Conservation (phyloP, 805 yeast species). For the Priceomyces medius region DNA sequence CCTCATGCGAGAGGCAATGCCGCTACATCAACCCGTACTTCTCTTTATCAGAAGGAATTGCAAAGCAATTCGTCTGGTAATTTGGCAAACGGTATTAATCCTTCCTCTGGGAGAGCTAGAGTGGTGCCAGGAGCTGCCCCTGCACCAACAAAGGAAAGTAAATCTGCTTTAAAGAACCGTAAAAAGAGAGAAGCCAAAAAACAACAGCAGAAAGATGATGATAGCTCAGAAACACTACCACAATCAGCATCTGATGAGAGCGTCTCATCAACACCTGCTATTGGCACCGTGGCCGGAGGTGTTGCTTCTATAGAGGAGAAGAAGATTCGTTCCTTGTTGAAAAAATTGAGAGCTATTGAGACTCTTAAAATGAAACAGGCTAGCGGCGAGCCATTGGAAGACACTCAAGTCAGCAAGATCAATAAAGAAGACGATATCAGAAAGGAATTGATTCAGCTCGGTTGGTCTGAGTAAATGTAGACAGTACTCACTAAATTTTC, state of each 20-base stretch:
- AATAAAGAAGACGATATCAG: slow-evolving; percentile 81
- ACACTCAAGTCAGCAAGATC: slow-evolving; percentile 88
- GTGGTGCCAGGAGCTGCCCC: slow-evolving; percentile 61
- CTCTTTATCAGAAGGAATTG: slow-evolving; percentile 60
- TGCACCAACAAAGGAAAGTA: slow-evolving; percentile 46
- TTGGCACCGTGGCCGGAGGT: slow-evolving; percentile 55
- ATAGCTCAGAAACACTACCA: slow-evolving; percentile 12
- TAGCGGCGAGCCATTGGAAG: slow-evolving; percentile 81
- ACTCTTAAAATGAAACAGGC: slow-evolving; percentile 82
- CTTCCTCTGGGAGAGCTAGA: slow-evolving; percentile 29
- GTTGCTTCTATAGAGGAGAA: slow-evolving; percentile 80
- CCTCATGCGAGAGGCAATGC: slow-evolving; percentile 78
- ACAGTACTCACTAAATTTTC: background rate
- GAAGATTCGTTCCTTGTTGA: slow-evolving; percentile 84
- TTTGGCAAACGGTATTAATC: slow-evolving; percentile 23
- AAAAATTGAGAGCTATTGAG: slow-evolving; percentile 95
- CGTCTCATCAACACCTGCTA: slow-evolving; percentile 11
- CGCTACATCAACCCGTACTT: slow-evolving; percentile 38
- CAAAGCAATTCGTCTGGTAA: slow-evolving; percentile 23
- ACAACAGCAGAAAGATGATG: slow-evolving; percentile 12
- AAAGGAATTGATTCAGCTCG: slow-evolving; percentile 69
- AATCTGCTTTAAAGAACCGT: slow-evolving; percentile 69
- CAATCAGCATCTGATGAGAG: slow-evolving; percentile 8
- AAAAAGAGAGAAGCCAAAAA: slow-evolving; percentile 71
- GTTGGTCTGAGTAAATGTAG: slow-evolving; percentile 47